Conservation (phyloP, 75 land plant species). For the Picea glauca region DNA sequence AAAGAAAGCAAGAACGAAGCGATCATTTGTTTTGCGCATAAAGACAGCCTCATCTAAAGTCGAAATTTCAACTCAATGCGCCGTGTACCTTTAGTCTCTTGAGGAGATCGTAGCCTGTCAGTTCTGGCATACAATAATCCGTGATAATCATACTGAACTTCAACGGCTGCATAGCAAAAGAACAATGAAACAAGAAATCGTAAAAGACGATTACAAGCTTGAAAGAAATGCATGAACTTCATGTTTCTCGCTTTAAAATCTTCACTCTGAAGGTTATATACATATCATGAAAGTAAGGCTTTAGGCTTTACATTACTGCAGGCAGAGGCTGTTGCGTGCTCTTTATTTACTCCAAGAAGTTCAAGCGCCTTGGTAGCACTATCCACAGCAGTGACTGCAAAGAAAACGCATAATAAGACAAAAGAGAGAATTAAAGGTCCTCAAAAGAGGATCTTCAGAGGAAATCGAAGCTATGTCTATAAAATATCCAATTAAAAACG, state of each 20-base stretch:
- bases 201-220: not conserved
- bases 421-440: too few species aligned
- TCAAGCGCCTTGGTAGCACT: constrained; percentile 72
- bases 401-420: not conserved
- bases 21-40: too few species aligned
- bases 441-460: too few species aligned
- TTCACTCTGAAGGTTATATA: too few species aligned
- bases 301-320: not conserved
- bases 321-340: not conserved
- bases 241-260: not conserved
- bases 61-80: too few species aligned
- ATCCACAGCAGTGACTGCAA: constrained; percentile 75
- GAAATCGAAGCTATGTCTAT: not conserved
- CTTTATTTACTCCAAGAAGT: constrained; percentile 52
- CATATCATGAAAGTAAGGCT: not conserved
- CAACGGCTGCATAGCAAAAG: not conserved
- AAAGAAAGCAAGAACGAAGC: too few species aligned
- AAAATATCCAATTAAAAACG: not conserved
- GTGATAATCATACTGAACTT: constrained; percentile 76
- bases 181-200: not conserved
- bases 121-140: constrained; percentile 88
- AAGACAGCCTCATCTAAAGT: too few species aligned
- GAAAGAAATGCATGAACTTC: not conserved
- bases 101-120: constrained; percentile 85
- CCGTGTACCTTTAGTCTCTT: constrained; percentile 42